phyloP scores from a whole-genome alignment of 805 yeast species.

The Monosporozyma siamensis region DNA sequence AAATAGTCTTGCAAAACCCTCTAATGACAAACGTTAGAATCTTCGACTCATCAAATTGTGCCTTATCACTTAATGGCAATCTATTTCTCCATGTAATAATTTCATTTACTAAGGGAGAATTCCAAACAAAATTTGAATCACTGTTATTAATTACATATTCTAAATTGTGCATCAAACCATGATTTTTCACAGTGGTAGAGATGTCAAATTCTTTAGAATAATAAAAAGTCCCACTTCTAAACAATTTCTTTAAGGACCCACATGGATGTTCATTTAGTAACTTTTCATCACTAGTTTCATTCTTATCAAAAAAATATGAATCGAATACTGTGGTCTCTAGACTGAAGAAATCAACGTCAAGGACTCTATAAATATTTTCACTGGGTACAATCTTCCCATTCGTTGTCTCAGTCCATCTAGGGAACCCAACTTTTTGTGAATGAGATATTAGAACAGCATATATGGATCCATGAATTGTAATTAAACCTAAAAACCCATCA shows the following conservation, averaged over 20 bases:
- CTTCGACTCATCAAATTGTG: conserved; percentile 52
- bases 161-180: conserved; percentile 41
- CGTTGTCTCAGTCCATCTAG: conserved; percentile 30
- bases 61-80: conserved; percentile 49
- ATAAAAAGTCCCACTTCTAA: conserved; percentile 79
- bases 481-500: conserved; percentile 55
- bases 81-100: conserved; percentile 61
- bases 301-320: conserved; percentile 18
- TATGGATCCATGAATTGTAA: conserved; percentile 43
- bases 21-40: conserved; percentile 78
- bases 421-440: conserved; percentile 46
- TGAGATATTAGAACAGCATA: conserved; percentile 53
- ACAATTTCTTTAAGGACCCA: conserved; percentile 57
- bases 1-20: conserved; percentile 76
- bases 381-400: conserved; percentile 26
- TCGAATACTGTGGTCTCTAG: conserved; percentile 51
- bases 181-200: conserved; percentile 67
- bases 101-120: conserved; percentile 72
- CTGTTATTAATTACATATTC: conserved; percentile 39
- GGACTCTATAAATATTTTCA: conserved; percentile 44
- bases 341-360: conserved; percentile 59
- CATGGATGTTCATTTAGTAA: conserved; percentile 64
- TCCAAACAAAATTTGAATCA: conserved; percentile 86
- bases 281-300: conserved; percentile 24
- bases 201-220: conserved; percentile 85